Percentiles rank a stretch among this genome's conserved stretches.
Evolutionary conservation across 176 grass and related monocot species (phyloP).

Genomic region (Oryza glumipatula): DNA sequence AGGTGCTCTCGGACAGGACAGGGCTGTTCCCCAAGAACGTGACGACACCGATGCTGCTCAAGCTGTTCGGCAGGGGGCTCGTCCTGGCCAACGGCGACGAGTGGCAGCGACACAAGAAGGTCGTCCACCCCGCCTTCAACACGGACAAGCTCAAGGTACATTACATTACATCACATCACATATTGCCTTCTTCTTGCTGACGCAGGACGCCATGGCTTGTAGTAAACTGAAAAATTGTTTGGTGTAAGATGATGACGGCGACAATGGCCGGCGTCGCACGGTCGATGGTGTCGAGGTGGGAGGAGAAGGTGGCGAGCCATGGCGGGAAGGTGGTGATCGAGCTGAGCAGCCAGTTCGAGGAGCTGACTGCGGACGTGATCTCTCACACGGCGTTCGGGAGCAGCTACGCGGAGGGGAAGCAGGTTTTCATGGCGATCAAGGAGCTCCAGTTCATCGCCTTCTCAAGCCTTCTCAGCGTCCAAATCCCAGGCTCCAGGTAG

Average conservation of each 20-base stretch:
- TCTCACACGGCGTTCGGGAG: conserved; percentile 60
- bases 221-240: too few species aligned
- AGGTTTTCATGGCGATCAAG: conserved; percentile 46
- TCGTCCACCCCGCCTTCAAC: conserved; percentile 68
- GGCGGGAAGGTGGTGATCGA: conserved; percentile 42
- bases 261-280: conserved; percentile 44
- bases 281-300: conserved; percentile 56
- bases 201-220: too few species aligned
- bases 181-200: too few species aligned
- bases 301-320: conserved; percentile 22
- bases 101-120: conserved; percentile 62
- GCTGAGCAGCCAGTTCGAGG: conserved; percentile 51
- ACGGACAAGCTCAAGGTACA: conserved; percentile 72
- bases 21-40: conserved; percentile 51
- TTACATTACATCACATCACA: not conserved
- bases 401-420: conserved; percentile 40
- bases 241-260: conserved; percentile 46
- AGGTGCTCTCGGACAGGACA: conserved; percentile 54
- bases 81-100: conserved; percentile 42
- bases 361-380: conserved; percentile 61
- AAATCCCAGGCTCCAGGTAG: conserved; percentile 47
- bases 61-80: conserved; percentile 57
- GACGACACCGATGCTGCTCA: conserved; percentile 8
- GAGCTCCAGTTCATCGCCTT: conserved; percentile 45
- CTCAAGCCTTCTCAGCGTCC: not conserved